Conservation (phyloP, 805 yeast species). For the Debaryomyces castellii region DNA sequence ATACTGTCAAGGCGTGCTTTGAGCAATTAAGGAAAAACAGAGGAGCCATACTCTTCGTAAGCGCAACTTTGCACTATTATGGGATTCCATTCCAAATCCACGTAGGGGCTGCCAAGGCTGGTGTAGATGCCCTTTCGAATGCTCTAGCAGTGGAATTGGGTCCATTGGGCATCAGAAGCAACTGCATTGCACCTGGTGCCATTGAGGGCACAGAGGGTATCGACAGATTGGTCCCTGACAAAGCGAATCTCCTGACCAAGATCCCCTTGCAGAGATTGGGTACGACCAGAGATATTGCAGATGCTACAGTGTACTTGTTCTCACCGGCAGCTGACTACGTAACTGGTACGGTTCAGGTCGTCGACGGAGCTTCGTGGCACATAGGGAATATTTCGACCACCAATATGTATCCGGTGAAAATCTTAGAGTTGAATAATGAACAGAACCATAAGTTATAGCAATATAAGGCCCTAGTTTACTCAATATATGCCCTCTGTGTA, state of each 20-base stretch:
- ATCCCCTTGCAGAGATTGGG: slow-evolving; percentile 74
- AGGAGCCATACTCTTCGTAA: slow-evolving; percentile 47
- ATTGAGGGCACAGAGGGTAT: slow-evolving; percentile 85
- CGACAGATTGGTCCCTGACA: slow-evolving; percentile 52
- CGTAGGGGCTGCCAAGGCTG: slow-evolving; percentile 95
- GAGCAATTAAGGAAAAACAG: slow-evolving; percentile 36
- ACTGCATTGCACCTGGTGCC: slow-evolving; percentile 89
- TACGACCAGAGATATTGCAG: slow-evolving; percentile 73
- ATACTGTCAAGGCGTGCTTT: slow-evolving; percentile 41
- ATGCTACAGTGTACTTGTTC: slow-evolving; percentile 78
- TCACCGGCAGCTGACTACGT: slow-evolving; percentile 78
- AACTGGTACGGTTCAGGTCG: slow-evolving; percentile 77
- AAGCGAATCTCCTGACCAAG: slow-evolving; percentile 28
- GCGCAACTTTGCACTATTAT: slow-evolving; percentile 45
- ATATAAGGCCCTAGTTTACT: not conserved
- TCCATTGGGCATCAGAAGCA: slow-evolving; percentile 79
- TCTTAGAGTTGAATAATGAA: slow-evolving; percentile 14
- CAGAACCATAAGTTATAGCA: slow-evolving; percentile 11
- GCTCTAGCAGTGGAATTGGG: slow-evolving; percentile 89
- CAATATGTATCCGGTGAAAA: slow-evolving; percentile 32
- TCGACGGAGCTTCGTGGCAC: slow-evolving; percentile 93
- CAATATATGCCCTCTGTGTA: too few relatives aligned
- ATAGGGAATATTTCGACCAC: slow-evolving; percentile 38
- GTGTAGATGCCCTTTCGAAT: slow-evolving; percentile 84
- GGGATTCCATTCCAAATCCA: slow-evolving; percentile 66